phyloP scores from a whole-genome alignment of 495 filamentous ascomycete genomes.

The Talaromyces wortmannii region DNA sequence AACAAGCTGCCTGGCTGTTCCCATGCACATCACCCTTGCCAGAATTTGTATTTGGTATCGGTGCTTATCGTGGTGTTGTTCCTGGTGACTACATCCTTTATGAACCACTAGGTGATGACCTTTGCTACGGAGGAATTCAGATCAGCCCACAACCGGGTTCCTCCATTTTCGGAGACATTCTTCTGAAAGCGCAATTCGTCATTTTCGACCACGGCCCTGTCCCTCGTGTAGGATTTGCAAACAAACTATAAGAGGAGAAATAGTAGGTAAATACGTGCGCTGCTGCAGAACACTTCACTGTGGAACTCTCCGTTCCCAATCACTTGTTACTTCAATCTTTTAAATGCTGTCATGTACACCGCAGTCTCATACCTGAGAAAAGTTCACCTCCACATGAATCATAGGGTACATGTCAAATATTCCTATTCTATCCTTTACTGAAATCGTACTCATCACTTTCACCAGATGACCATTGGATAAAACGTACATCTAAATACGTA shows the following conservation, averaged over 20 bases:
- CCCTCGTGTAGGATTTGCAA: neutral
- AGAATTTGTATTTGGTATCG: constrained; percentile 53
- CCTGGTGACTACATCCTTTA: constrained; percentile 52
- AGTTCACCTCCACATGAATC: too few relatives aligned
- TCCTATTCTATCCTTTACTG: too few relatives aligned
- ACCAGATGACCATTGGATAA: too few relatives aligned
- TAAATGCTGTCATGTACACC: too few relatives aligned
- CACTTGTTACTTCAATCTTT: neutral
- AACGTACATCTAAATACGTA: too few relatives aligned
- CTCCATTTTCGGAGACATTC: constrained; percentile 70
- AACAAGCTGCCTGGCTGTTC: constrained; percentile 58
- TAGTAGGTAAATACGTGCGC: neutral
- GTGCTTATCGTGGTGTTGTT: constrained; percentile 39
- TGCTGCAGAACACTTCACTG: neutral
- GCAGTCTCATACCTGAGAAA: too few relatives aligned
- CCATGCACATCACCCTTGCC: constrained; percentile 59
- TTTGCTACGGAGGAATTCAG: constrained; percentile 61
- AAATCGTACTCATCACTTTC: too few relatives aligned
- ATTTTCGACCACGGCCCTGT: constrained; percentile 53
- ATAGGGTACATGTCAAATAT: too few relatives aligned
- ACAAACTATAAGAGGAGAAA: neutral
- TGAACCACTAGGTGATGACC: constrained; percentile 25
- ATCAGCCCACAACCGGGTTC: constrained; percentile 53
- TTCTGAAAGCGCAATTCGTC: constrained; percentile 70
- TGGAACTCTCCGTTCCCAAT: neutral